Base-by-base conservation (phyloP, 257 asterid genomes). In the Gardenia jasminoides region DNA sequence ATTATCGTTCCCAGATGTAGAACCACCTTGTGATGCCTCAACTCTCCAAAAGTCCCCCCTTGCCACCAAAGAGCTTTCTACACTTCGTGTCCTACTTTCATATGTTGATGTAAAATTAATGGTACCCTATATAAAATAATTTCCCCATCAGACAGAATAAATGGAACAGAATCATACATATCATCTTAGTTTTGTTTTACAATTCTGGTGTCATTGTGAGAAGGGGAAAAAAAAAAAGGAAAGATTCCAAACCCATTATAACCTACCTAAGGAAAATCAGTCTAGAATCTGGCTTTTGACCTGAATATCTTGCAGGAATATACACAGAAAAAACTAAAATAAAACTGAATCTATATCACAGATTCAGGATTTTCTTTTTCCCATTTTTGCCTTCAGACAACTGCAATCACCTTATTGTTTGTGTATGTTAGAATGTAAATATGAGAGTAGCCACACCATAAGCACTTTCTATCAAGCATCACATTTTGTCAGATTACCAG, bases 1-100 rank as follows among this genome's bases (percentile, higher is more conserved):
- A 79, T 76, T 89, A 75, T 86, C 97, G 81, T 87, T 93, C 76
- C 97, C 92, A 26, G 96, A 89, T 61, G 92, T 81, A 46, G 97
- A 90, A 85, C 97, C 86, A 78, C 97, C 97, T 74, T 91, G 97
- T 22, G 99, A 90, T 52, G 98, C 96, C 84, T 96, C 99, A 56
- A 96, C 90, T 84, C 98, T 92, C 99, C 99, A 96, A 80, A 93
- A 79, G 86, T 96, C 99, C 85, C 99, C 99, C 75, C 96, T 89
- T 52, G 99, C 97, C 74, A 87, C 88, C 85, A 96, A 80, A 74
- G 97, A 91, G 84, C 96, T 93, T 81, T 93, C 97, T 4, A 93
- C 67, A 33, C 83, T 90, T 71, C 88, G 88, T 10, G 90, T 92
- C 83, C 97, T 84, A 80, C 97, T 92, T 83, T 91, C 93, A 80